Evolutionary conservation across 108 stramenopile species (phyloP).

Genomic region (Nannochloropsis oceanica): DNA sequence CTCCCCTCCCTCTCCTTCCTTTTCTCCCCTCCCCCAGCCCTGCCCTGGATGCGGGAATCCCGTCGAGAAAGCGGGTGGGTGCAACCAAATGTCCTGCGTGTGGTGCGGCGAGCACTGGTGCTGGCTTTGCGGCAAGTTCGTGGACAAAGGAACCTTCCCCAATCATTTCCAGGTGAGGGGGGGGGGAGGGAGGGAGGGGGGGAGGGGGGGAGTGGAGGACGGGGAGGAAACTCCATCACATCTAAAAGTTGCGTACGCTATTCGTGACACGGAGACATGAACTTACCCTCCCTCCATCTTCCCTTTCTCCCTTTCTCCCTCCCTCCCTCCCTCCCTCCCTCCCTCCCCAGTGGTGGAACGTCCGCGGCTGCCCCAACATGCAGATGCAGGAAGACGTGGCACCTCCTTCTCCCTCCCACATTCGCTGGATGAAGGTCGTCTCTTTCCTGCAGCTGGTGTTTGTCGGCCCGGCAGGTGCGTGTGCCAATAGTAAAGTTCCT

Average conservation of each 20-base stretch:
- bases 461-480: neutral
- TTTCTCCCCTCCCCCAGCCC: constrained; percentile 1
- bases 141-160: constrained; percentile 47
- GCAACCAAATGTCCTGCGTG: constrained; percentile 44
- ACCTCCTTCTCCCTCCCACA: constrained; percentile 8
- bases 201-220: neutral
- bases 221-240: neutral
- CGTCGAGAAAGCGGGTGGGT: constrained; percentile 46
- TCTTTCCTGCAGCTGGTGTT: neutral
- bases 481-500: neutral
- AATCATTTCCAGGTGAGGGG: constrained; percentile 38
- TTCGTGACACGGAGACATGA: too few relatives aligned
- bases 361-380: constrained; percentile 47
- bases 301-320: neutral
- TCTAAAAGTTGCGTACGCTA: neutral
- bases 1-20: neutral
- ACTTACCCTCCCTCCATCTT: too few relatives aligned
- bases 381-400: constrained; percentile 44
- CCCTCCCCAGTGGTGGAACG: constrained; percentile 22
- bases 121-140: constrained; percentile 40
- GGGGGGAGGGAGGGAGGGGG: neutral
- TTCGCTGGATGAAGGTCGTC: constrained; percentile 16
- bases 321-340: neutral
- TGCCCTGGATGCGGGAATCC: constrained; percentile 45
- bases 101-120: constrained; percentile 35